These are phyloP conservation scores for Takashimella tepidaria DNA, from an alignment of 1,284 basidiomycete species.

Conservation along the genomic window DNA sequence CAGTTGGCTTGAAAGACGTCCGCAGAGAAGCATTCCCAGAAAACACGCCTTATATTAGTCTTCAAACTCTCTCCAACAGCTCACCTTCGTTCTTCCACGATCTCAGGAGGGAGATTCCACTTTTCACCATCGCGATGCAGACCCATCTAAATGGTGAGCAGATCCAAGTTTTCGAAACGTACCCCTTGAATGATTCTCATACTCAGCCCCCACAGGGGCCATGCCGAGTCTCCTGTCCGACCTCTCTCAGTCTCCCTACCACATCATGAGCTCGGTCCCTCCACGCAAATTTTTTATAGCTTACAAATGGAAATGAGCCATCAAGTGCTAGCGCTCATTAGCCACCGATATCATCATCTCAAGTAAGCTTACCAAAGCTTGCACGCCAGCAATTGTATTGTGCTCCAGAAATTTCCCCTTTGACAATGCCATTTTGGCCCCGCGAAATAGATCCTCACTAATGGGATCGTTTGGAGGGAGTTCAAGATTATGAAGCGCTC, in stretches of 20 bases:
- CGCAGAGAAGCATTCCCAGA: slow-evolving; percentile 17
- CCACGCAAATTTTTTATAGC: background rate
- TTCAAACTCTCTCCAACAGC: background rate
- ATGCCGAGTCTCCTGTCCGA: slow-evolving; percentile 16
- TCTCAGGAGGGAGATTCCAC: slow-evolving; percentile 18
- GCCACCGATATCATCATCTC: background rate
- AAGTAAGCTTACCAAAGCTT: slow-evolving; percentile 22
- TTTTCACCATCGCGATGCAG: slow-evolving; percentile 24
- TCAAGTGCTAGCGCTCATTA: slow-evolving; percentile 9
- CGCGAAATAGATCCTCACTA: slow-evolving; percentile 25
- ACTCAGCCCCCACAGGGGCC: slow-evolving; percentile 24
- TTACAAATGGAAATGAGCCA: slow-evolving; percentile 19
- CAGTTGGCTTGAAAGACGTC: slow-evolving; percentile 24
- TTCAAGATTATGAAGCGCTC: slow-evolving; percentile 33
- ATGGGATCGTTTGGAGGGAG: slow-evolving; percentile 27
- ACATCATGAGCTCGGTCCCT: background rate
- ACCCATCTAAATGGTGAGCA: slow-evolving; percentile 21
- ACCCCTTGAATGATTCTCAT: slow-evolving; percentile 18
- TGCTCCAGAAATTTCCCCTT: slow-evolving; percentile 32
- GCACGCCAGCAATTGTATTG: slow-evolving; percentile 32
- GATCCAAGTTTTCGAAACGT: background rate
- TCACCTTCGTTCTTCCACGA: slow-evolving; percentile 19
- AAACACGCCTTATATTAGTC: slow-evolving; percentile 5
- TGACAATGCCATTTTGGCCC: slow-evolving; percentile 26
- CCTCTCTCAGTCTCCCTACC: slow-evolving; percentile 24